Base-by-base conservation (phyloP, 345 rosid genomes). In the Sisymbrium irio region DNA sequence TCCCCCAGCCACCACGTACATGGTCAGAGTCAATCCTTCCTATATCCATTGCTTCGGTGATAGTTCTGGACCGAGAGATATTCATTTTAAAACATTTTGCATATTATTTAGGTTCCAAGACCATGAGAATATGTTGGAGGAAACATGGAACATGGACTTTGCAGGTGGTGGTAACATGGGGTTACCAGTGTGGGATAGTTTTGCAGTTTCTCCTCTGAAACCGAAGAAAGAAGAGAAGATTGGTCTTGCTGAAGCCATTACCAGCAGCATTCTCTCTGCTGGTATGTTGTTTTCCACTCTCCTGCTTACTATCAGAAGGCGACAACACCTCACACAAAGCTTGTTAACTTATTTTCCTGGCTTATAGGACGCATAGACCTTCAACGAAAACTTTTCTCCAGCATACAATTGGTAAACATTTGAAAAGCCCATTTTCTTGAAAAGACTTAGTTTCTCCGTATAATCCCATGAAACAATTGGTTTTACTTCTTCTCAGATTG, bases 151-250 rank as follows among this genome's bases (percentile, higher is more conserved):
- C 77, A 69, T 84, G 67, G 98, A 94, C 67, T 94, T 84, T 66
- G 85, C 89, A 11, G 85, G 97, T 76, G 82, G 92, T 76, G 82
- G 39, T 30, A 30, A n/a, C 9, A 30, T 28, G 60, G 60, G 88
- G 62, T 71, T 85, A 72, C 84, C 92, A n/a, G 76, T 95, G 87
- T 91, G 97, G 97, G 97, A 92, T 50, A 88, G 74, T 79, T 88
- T 82, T 73, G 85, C 89, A 19, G 72, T 82, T 68, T 84, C 86
- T 35, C 66, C 86, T 69, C 61, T 75, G 46, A 90, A 87, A 80
- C 89, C 97, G 35, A 92, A 86, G 82, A 95, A 86, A 74, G 99
- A 88, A 85, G 99, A 95, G 82, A 95, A 88, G 76, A 86, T 92
- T 75, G 96, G 99, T 76, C 91, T 95, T 22, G 98, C 99, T 13